Conservation (phyloP, 768 basidiomycete genomes). For the Hygrocybe coccinea region DNA sequence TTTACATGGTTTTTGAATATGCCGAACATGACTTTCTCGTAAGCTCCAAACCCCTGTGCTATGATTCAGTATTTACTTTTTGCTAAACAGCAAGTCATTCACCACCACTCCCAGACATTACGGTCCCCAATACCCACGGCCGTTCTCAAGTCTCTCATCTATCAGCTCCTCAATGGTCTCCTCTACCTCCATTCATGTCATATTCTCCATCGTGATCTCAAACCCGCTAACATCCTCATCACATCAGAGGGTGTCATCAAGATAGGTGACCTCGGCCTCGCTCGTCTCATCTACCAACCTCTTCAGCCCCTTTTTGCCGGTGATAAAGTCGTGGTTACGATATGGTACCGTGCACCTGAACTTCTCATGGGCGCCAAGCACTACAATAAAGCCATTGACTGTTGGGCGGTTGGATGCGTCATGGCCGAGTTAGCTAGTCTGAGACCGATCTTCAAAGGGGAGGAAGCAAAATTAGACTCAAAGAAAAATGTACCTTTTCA, state of each 20-base stretch:
- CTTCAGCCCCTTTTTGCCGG: slow-evolving; percentile 87
- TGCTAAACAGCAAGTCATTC: slow-evolving; percentile 83
- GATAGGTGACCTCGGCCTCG: slow-evolving; percentile 96
- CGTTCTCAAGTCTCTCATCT: slow-evolving; percentile 88
- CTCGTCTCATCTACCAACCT: slow-evolving; percentile 85
- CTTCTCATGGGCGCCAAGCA: slow-evolving; percentile 94
- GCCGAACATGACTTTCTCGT: slow-evolving; percentile 98
- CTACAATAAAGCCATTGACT: slow-evolving; percentile 94
- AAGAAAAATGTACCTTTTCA: slow-evolving; percentile 99
- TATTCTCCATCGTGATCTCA: slow-evolving; percentile 95
- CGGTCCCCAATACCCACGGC: slow-evolving; percentile 68
- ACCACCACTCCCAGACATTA: slow-evolving; percentile 90
- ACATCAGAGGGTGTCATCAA: slow-evolving; percentile 86
- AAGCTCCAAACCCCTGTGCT: slow-evolving; percentile 25
- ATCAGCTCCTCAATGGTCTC: slow-evolving; percentile 91
- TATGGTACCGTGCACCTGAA: slow-evolving; percentile 99
- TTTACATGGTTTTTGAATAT: slow-evolving; percentile 99
- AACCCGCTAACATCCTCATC: slow-evolving; percentile 98
- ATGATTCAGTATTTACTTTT: neutral
- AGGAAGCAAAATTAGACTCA: slow-evolving; percentile 94
- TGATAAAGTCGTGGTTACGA: slow-evolving; percentile 98
- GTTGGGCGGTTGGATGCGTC: slow-evolving; percentile 98
- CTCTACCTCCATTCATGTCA: slow-evolving; percentile 92
- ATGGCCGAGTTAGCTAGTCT: slow-evolving; percentile 92
- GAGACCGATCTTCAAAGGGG: slow-evolving; percentile 97